phyloP scores from a whole-genome alignment of 768 basidiomycete genomes.

The Cyathus striatus region DNA sequence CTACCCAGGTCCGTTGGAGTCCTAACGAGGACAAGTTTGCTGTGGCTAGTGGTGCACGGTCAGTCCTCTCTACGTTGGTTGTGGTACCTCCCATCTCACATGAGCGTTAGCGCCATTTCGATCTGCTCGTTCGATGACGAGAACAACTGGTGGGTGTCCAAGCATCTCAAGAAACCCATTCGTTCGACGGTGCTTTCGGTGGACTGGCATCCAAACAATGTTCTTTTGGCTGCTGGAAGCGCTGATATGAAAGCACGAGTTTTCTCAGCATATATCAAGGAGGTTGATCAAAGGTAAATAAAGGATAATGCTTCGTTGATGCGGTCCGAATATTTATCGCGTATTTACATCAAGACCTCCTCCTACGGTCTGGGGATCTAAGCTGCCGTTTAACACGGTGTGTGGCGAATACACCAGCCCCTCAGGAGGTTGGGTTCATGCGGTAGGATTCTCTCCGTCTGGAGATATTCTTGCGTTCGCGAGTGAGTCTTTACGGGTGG shows the following conservation, averaged over 20 bases:
- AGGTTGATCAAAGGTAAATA: constrained; percentile 83
- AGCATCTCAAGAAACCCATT: constrained; percentile 96
- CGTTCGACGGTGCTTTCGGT: constrained; percentile 89
- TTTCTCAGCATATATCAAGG: constrained; percentile 98
- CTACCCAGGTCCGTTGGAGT: constrained; percentile 94
- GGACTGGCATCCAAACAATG: constrained; percentile 99
- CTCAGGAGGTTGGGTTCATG: constrained; percentile 95
- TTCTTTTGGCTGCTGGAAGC: constrained; percentile 92
- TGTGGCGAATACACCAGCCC: constrained; percentile 91
- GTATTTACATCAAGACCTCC: constrained; percentile 74
- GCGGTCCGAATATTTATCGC: background rate
- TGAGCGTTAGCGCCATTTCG: constrained; percentile 69
- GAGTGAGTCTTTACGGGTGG: constrained; percentile 48
- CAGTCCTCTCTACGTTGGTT: constrained; percentile 7
- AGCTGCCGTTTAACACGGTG: constrained; percentile 94
- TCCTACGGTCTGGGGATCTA: constrained; percentile 94
- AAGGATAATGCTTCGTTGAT: background rate
- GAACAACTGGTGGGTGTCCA: constrained; percentile 99
- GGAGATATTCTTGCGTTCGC: constrained; percentile 93
- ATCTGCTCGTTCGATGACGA: constrained; percentile 97
- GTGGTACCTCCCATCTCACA: constrained; percentile 1
- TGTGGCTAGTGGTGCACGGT: constrained; percentile 95
- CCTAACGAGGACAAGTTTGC: constrained; percentile 99
- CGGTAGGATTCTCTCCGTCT: constrained; percentile 92
- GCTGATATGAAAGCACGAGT: constrained; percentile 98